Conservation (phyloP, 2,329 filamentous ascomycete species). For the Fusarium sp. region DNA sequence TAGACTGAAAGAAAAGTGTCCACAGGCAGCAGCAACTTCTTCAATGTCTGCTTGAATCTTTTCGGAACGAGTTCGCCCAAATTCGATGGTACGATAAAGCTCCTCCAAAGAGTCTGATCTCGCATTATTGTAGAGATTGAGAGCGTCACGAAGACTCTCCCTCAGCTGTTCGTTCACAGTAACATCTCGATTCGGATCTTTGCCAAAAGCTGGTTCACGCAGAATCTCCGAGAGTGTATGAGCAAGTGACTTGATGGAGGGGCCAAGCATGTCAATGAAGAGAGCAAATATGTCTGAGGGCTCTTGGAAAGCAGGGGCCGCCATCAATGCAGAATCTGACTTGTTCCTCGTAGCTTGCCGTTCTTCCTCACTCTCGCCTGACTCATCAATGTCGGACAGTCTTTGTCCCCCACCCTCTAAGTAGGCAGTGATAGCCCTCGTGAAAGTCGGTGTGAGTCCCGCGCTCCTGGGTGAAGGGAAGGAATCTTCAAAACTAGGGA, state of each 20-base stretch:
- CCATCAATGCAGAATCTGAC: constrained; percentile 47
- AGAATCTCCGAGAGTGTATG: constrained; percentile 91
- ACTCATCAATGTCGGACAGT: constrained; percentile 72
- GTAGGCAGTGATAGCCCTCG: constrained; percentile 46
- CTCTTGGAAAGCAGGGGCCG: constrained; percentile 60
- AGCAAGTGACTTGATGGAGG: constrained; percentile 95
- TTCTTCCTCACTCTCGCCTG: constrained; percentile 67
- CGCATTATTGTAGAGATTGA: constrained; percentile 80
- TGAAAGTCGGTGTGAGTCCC: constrained; percentile 42
- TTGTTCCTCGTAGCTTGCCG: constrained; percentile 48
- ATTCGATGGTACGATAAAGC: constrained; percentile 83
- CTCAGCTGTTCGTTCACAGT: constrained; percentile 82
- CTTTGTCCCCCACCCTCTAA: constrained; percentile 58
- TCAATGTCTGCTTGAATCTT: constrained; percentile 92
- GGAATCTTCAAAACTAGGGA: constrained; percentile 42
- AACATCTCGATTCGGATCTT: constrained; percentile 74
- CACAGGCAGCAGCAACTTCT: constrained; percentile 96
- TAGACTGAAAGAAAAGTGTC: constrained; percentile 93
- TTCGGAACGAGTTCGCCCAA: constrained; percentile 74
- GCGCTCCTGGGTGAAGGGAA: constrained; percentile 33
- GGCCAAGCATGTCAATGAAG: constrained; percentile 89
- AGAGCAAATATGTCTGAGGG: constrained; percentile 89
- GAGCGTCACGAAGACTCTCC: constrained; percentile 81
- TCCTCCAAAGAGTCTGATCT: constrained; percentile 80
- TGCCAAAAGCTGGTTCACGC: constrained; percentile 84